Evolutionary conservation across 495 filamentous ascomycete species (phyloP).

Genomic region (Trichoderma orchidacearum): DNA sequence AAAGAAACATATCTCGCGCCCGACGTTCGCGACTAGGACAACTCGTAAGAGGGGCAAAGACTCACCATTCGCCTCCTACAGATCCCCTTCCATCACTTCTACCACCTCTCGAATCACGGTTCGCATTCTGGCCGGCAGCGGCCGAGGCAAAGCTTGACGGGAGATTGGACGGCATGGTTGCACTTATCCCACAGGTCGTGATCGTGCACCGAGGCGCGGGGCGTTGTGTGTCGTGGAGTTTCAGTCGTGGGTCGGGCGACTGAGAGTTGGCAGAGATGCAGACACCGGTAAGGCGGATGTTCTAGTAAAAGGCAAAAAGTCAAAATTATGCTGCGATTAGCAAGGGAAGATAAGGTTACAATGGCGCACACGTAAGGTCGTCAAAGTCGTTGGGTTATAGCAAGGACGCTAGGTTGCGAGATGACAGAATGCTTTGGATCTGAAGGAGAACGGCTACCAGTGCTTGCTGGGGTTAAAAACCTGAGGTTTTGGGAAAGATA

Average conservation of each 20-base stretch:
- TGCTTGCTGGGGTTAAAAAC: not conserved
- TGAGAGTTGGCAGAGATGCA: not conserved
- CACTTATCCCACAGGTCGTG: not conserved
- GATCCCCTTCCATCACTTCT: conserved; percentile 29
- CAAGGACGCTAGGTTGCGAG: not conserved
- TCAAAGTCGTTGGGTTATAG: not conserved
- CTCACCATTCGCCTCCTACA: conserved; percentile 23
- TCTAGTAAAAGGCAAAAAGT: not conserved
- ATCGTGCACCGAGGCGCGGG: conserved; percentile 1
- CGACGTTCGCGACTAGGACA: not conserved
- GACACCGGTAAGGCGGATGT: not conserved
- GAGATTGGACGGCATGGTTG: conserved; percentile 58
- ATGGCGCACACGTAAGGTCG: not conserved
- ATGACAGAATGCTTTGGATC: not conserved
- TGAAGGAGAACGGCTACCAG: not conserved
- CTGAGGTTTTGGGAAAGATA: conserved; percentile 1
- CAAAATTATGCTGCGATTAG: not conserved
- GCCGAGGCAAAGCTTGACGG: conserved; percentile 76
- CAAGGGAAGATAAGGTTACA: not conserved
- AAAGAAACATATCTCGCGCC: too few species aligned
- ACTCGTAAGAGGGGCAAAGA: not conserved
- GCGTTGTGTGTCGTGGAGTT: not conserved
- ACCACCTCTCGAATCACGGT: conserved; percentile 35
- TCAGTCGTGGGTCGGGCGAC: not conserved
- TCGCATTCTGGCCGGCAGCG: conserved; percentile 57